Conservation (phyloP, 139 green algal species). For the Eudorina sp. region DNA sequence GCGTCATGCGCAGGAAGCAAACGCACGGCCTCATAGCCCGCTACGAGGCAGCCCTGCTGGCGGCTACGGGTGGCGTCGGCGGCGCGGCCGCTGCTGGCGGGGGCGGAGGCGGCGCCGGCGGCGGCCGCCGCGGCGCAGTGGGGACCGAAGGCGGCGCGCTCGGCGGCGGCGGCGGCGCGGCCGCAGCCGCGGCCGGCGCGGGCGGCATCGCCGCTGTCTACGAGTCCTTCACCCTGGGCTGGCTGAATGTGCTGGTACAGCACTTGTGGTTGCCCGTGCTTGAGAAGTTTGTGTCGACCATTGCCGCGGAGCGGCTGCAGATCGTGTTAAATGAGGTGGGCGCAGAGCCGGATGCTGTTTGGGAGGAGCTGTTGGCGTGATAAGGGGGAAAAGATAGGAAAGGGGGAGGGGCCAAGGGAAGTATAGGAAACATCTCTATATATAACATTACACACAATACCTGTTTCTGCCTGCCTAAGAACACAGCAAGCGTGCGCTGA, state of each 20-base stretch:
- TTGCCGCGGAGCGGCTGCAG: constrained; percentile 55
- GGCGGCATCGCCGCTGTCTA: constrained; percentile 30
- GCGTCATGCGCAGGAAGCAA: constrained; percentile 30
- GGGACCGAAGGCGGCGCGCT: background rate
- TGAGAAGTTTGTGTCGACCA: constrained; percentile 47
- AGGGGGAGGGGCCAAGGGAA: too few relatives aligned
- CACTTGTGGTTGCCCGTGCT: constrained; percentile 49
- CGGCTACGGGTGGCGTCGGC: background rate
- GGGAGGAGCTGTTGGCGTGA: too few relatives aligned
- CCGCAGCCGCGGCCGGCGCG: background rate
- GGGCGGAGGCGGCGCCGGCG: background rate
- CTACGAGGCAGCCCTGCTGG: background rate
- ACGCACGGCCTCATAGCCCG: constrained; percentile 16
- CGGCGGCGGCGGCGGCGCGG: background rate
- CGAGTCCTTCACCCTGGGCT: constrained; percentile 59
- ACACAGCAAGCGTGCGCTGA: too few relatives aligned
- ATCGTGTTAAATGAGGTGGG: constrained; percentile 56
- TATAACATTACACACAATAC: too few relatives aligned
- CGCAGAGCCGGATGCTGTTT: too few relatives aligned
- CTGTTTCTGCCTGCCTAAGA: too few relatives aligned
- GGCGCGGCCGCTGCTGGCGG: background rate
- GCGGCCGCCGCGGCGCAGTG: background rate
- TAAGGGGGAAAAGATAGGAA: too few relatives aligned
- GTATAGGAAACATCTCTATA: too few relatives aligned
- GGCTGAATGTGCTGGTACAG: constrained; percentile 56